Evolutionary conservation across 2,329 filamentous ascomycete species (phyloP).

Genomic region (Lachnellula arida): DNA sequence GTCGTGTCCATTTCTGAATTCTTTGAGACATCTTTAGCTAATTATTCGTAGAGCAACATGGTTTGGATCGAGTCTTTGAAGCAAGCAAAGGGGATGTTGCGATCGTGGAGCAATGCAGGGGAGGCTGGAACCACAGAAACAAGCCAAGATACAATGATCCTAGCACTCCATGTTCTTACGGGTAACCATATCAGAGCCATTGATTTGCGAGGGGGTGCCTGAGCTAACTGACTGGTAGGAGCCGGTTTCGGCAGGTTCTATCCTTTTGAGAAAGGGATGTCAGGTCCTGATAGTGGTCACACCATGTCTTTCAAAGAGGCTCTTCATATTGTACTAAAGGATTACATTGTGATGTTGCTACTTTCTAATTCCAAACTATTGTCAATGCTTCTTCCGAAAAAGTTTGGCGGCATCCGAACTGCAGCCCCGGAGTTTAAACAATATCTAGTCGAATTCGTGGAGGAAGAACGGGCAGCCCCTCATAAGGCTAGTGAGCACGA

Average conservation of each 20-base stretch:
- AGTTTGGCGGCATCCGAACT: background rate
- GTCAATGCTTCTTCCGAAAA: background rate
- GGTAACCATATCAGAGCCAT: conserved; percentile 12
- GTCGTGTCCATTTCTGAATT: background rate
- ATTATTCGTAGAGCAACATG: conserved; percentile 23
- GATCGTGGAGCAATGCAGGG: conserved; percentile 15
- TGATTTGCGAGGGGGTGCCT: too few species aligned
- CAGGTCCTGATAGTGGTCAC: conserved; percentile 11
- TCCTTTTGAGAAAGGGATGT: background rate
- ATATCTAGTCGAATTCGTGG: conserved; percentile 10
- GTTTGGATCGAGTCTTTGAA: conserved; percentile 35
- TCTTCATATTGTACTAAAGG: conserved; percentile 2
- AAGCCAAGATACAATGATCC: conserved; percentile 39
- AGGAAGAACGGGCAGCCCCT: conserved; percentile 14
- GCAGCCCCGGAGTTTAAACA: conserved; percentile 5
- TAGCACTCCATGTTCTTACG: conserved; percentile 47
- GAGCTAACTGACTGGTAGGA: background rate
- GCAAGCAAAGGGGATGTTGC: conserved; percentile 31
- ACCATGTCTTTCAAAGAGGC: conserved; percentile 9
- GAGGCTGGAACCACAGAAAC: conserved; percentile 24
- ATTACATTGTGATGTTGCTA: background rate
- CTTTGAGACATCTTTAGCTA: background rate
- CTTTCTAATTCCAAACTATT: background rate
- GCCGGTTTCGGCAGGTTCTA: conserved; percentile 40
- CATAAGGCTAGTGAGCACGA: conserved; percentile 21